Percentiles rank a stretch among this genome's conserved stretches.
phyloP scores from a whole-genome alignment of 306 rosid species.

The Trifolium fragiferum region DNA sequence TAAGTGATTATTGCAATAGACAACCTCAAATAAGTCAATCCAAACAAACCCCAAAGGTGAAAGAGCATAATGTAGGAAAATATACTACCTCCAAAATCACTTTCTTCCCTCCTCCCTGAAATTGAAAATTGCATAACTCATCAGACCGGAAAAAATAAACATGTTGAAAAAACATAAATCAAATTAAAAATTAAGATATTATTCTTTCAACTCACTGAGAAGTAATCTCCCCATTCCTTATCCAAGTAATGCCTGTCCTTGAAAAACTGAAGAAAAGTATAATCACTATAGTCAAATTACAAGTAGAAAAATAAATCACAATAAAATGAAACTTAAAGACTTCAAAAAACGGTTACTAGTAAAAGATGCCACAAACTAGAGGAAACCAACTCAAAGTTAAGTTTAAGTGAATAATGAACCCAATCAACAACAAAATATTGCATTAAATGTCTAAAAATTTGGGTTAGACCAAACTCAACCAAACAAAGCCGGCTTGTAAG shows the following conservation, averaged over 20 bases:
- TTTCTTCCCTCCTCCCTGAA: slow-evolving; percentile 70
- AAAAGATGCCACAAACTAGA: slow-evolving; percentile 29
- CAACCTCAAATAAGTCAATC: background rate
- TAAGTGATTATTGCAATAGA: background rate
- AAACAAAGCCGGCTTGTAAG: background rate
- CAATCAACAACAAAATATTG: slow-evolving; percentile 29
- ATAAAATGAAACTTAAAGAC: slow-evolving; percentile 3
- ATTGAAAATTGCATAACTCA: slow-evolving; percentile 25
- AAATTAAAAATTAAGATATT: slow-evolving; percentile 20
- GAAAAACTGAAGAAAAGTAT: slow-evolving; percentile 65
- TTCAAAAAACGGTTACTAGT: slow-evolving; percentile 1
- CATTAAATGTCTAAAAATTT: background rate
- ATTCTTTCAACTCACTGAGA: slow-evolving; percentile 65
- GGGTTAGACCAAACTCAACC: background rate
- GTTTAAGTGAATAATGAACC: slow-evolving; percentile 8
- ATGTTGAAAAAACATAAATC: background rate
- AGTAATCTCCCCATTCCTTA: slow-evolving; percentile 92
- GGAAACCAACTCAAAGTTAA: slow-evolving; percentile 7
- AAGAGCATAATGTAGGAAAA: slow-evolving; percentile 3
- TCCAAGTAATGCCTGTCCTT: slow-evolving; percentile 93
- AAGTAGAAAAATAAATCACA: slow-evolving; percentile 29
- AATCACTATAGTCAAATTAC: slow-evolving; percentile 32
- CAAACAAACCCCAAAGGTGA: background rate
- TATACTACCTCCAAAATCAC: slow-evolving; percentile 85
- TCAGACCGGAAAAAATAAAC: background rate